Conservation (phyloP, 306 rosid genomes). For the Delonix regia region DNA sequence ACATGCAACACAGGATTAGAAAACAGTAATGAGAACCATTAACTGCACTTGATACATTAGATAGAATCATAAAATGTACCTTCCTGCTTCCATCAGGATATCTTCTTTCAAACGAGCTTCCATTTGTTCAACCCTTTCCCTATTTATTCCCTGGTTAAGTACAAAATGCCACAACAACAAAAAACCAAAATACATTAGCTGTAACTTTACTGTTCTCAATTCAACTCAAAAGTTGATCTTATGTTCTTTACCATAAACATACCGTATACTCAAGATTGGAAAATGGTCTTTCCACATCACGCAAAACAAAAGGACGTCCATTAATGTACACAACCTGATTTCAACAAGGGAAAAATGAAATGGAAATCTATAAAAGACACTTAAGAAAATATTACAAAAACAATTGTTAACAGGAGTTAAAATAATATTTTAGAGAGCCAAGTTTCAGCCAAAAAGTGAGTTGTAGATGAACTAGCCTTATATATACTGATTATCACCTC, state of each 20-base stretch:
- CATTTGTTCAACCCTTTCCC: slow-evolving; percentile 93
- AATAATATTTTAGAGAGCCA: not conserved
- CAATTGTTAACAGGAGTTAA: not conserved
- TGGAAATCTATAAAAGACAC: not conserved
- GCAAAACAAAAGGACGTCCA: slow-evolving; percentile 90
- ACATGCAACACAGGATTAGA: slow-evolving; percentile 24
- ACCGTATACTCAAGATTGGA: slow-evolving; percentile 93
- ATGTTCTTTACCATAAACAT: slow-evolving; percentile 30
- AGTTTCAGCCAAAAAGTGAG: not conserved
- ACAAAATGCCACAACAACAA: slow-evolving; percentile 25
- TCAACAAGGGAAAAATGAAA: slow-evolving; percentile 31
- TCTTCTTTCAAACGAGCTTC: slow-evolving; percentile 87
- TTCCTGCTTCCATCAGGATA: slow-evolving; percentile 75
- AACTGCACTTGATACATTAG: not conserved
- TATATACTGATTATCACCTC: not conserved
- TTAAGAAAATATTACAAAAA: slow-evolving; percentile 5
- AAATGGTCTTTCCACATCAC: slow-evolving; percentile 91
- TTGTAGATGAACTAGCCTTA: not conserved
- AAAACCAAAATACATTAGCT: slow-evolving; percentile 2
- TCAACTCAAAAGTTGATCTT: slow-evolving; percentile 33
- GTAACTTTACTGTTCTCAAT: slow-evolving; percentile 1
- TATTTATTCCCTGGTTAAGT: slow-evolving; percentile 73
- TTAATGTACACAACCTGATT: slow-evolving; percentile 87
- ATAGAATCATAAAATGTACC: slow-evolving; percentile 51
- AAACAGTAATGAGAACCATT: slow-evolving; percentile 4